Base-by-base conservation (phyloP, 208 protist species). In the Naegleria gruberi region DNA sequence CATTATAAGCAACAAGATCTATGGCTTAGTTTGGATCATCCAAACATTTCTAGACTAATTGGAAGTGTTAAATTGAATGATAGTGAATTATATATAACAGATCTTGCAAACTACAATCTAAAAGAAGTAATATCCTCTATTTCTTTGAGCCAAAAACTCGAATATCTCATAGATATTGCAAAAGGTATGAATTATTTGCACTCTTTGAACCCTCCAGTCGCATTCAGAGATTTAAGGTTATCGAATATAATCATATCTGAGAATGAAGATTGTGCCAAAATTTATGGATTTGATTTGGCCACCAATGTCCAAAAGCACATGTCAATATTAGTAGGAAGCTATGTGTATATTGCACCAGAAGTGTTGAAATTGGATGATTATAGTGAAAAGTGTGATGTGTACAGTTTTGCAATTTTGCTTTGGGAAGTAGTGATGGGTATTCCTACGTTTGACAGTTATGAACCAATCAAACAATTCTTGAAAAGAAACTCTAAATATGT, bases 111-210 rank as follows among this genome's bases (percentile, higher is more conserved):
- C n/a, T n/a, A n/a, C n/a, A n/a, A n/a, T n/a, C n/a, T n/a, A n/a
- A n/a, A n/a, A n/a, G n/a, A n/a, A n/a, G n/a, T n/a, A n/a, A n/a
- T n/a, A n/a, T n/a, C n/a, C n/a, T n/a, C n/a, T n/a, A n/a, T n/a
- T n/a, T n/a, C n/a, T n/a, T n/a, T n/a, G n/a, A n/a, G n/a, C n/a
- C n/a, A n/a, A n/a, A n/a, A n/a, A n/a, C n/a, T n/a, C n/a, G n/a
- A n/a, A n/a, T n/a, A n/a, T n/a, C n/a, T n/a, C n/a, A 84, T 84
- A 34, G 81, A 44, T 84, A 26, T 84, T 40, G 15, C 42, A 1
- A 42, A 84, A 30, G 81, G 81, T 45, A 84, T 84, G 81, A 30
- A 45, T 46, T 84, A 84, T 45, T 45, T 84, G 15, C 81, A 84
- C 44, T 44, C 81, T 30, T 45, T 46, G 41, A 45, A 84, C 42